Evolutionary conservation across 1,284 basidiomycete genomes (phyloP).

Genomic region (Athelia sp.): DNA sequence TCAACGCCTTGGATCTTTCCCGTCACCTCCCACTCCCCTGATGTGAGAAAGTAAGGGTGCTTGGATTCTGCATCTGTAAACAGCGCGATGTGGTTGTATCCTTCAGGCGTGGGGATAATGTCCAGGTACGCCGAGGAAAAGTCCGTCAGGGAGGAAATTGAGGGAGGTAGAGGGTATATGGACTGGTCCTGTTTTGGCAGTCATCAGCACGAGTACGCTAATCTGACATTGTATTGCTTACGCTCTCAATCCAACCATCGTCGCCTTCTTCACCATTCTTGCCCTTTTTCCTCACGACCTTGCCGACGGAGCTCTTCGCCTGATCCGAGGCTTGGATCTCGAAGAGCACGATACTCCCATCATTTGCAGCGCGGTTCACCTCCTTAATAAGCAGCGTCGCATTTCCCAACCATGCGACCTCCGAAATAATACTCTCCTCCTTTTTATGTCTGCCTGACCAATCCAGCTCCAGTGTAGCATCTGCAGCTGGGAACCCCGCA

Average conservation of each 20-base stretch:
- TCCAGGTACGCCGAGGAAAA: constrained; percentile 72
- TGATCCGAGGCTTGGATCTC: constrained; percentile 35
- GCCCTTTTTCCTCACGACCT: constrained; percentile 71
- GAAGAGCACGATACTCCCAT: constrained; percentile 77
- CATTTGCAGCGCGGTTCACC: constrained; percentile 77
- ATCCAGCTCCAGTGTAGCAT: constrained; percentile 52
- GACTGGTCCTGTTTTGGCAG: constrained; percentile 44
- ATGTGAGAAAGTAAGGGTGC: constrained; percentile 78
- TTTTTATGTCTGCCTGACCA: constrained; percentile 59
- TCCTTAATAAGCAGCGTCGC: constrained; percentile 81
- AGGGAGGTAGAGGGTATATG: constrained; percentile 50
- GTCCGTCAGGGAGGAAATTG: constrained; percentile 32
- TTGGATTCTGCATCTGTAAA: constrained; percentile 72
- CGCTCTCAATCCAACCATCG: constrained; percentile 88
- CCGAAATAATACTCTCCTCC: constrained; percentile 70
- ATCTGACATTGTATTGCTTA: constrained; percentile 27
- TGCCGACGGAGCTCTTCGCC: constrained; percentile 33
- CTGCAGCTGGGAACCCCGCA: constrained; percentile 29
- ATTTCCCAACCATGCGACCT: constrained; percentile 85
- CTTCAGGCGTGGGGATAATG: constrained; percentile 73
- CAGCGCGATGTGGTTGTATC: constrained; percentile 87
- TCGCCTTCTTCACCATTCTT: constrained; percentile 82
- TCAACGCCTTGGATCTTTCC: constrained; percentile 73
- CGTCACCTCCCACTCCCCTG: constrained; percentile 88
- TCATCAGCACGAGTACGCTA: constrained; percentile 6